Conservation (phyloP, 176 grass and related monocot species). For the Ensete glaucum region DNA sequence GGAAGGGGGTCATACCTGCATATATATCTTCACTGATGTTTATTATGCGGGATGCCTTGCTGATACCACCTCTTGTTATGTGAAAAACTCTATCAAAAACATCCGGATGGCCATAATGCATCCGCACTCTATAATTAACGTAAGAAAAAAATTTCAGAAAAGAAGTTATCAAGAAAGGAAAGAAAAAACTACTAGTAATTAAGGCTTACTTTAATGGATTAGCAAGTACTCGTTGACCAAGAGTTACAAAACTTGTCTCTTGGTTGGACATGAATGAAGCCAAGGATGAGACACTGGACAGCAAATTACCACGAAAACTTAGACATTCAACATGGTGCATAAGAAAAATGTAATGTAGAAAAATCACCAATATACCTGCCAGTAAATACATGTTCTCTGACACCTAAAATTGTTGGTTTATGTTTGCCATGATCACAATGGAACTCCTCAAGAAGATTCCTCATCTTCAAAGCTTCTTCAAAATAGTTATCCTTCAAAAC, state of each 20-base stretch:
- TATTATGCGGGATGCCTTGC: constrained; percentile 83
- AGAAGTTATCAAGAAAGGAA: not conserved
- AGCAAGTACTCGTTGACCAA: constrained; percentile 86
- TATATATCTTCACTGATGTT: constrained; percentile 97
- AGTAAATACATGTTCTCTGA: constrained; percentile 93
- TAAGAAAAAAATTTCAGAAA: not conserved
- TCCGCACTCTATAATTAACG: constrained; percentile 56
- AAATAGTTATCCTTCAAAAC: constrained; percentile 84
- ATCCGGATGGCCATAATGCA: constrained; percentile 98
- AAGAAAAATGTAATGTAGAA: constrained; percentile 2
- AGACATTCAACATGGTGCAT: not conserved
- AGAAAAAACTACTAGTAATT: constrained; percentile 5
- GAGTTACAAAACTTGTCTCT: constrained; percentile 91
- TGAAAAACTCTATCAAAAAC: constrained; percentile 98
- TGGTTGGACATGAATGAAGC: constrained; percentile 94
- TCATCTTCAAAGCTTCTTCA: constrained; percentile 94
- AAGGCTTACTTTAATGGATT: constrained; percentile 78
- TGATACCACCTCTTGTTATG: constrained; percentile 91
- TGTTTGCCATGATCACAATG: constrained; percentile 48
- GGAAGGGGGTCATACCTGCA: constrained; percentile 47
- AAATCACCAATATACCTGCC: constrained; percentile 52
- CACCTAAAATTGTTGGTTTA: constrained; percentile 79
- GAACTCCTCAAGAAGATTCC: constrained; percentile 96
- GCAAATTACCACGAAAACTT: not conserved
- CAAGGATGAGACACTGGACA: constrained; percentile 75